Evolutionary conservation across 306 rosid genomes (phyloP).

Genomic region (Cucumis cinereus): DNA sequence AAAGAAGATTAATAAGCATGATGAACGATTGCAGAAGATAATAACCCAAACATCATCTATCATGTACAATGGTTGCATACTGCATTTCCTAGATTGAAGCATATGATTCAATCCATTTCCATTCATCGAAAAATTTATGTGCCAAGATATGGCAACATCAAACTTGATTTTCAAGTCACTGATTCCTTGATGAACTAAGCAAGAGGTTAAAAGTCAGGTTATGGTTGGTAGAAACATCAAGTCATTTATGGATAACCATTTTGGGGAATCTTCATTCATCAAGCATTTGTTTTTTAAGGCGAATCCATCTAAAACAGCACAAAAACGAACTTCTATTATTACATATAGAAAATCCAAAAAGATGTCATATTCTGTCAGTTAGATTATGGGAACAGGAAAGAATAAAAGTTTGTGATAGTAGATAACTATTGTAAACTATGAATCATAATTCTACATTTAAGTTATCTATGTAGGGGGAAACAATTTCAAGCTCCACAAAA

Average conservation of each 20-base stretch:
- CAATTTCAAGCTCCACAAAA: constrained; percentile 74
- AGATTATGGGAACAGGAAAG: neutral
- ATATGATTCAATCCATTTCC: neutral
- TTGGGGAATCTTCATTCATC: constrained; percentile 98
- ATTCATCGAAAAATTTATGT: neutral
- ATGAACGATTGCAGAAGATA: neutral
- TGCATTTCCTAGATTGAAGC: neutral
- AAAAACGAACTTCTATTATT: neutral
- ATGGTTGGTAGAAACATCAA: no score
- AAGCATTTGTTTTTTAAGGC: constrained; percentile 87
- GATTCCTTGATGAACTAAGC: no score
- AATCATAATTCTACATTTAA: neutral
- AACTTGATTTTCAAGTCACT: no score
- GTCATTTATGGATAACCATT: constrained; percentile 12
- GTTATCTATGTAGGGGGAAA: neutral
- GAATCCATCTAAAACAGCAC: constrained; percentile 48
- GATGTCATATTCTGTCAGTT: neutral
- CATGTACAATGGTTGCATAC: neutral
- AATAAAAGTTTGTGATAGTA: neutral
- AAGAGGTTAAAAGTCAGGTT: no score
- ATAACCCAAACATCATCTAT: neutral
- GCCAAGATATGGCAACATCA: no score
- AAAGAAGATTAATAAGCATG: neutral
- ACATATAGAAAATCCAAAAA: neutral
- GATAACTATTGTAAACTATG: neutral